A percentile compares a stretch with the other conserved stretches of the same genome.
These are phyloP conservation scores for Teratosphaeriaceae sp. DNA, from an alignment of 2,329 filamentous ascomycete species.

Conservation along the genomic window DNA sequence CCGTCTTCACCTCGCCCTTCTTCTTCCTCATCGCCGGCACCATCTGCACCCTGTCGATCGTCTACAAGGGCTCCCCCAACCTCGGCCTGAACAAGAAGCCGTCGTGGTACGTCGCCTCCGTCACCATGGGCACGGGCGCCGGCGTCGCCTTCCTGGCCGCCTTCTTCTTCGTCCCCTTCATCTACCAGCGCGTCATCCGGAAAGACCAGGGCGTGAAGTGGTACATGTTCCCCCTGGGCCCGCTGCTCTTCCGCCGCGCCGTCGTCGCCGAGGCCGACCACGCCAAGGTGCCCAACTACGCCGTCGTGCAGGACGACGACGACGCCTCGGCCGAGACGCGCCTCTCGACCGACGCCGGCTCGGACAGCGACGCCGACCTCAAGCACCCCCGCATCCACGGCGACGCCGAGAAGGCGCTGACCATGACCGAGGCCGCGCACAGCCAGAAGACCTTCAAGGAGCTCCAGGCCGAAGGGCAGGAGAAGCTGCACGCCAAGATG, in stretches of 20 bases:
- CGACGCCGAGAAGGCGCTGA: background rate
- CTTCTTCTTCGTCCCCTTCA: constrained; percentile 33
- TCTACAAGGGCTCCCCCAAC: constrained; percentile 42
- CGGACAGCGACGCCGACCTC: constrained; percentile 33
- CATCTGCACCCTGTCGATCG: constrained; percentile 52
- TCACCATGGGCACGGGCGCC: constrained; percentile 38
- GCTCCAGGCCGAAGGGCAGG: constrained; percentile 51
- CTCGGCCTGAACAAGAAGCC: constrained; percentile 40
- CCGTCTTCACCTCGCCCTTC: constrained; percentile 42
- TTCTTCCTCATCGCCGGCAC: constrained; percentile 45
- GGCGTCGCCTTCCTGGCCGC: constrained; percentile 36
- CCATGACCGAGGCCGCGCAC: constrained; percentile 35
- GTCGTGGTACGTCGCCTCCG: constrained; percentile 42
- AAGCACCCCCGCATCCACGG: constrained; percentile 25
- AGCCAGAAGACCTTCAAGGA: constrained; percentile 53
- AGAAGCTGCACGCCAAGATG: constrained; percentile 57
- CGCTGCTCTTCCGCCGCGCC: constrained; percentile 45
- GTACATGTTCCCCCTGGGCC: constrained; percentile 29
- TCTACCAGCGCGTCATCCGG: constrained; percentile 25
- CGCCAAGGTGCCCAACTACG: constrained; percentile 65
- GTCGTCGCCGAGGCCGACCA: constrained; percentile 46
- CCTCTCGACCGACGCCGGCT: constrained; percentile 29
- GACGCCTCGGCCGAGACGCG: constrained; percentile 36
- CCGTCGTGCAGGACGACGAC: constrained; percentile 64
- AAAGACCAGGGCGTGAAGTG: constrained; percentile 27